Evolutionary conservation across 1,284 basidiomycete genomes (phyloP).

Genomic region (Ganoderma sp.): DNA sequence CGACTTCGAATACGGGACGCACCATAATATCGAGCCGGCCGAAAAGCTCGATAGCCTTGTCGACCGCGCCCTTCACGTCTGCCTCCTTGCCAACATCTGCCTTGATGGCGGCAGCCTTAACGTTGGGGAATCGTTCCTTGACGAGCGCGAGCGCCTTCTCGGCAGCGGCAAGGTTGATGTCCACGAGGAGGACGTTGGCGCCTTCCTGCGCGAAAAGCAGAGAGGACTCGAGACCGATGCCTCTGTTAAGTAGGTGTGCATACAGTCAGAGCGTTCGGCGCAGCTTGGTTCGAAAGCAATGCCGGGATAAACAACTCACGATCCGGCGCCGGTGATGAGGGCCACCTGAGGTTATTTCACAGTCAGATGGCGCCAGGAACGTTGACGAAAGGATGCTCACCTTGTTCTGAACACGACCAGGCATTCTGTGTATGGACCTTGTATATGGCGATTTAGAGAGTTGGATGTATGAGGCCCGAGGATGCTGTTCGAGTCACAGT

Average conservation of each 20-base stretch:
- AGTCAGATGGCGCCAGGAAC: constrained; percentile 19
- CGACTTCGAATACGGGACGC: constrained; percentile 35
- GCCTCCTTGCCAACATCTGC: constrained; percentile 90
- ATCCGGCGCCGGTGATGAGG: constrained; percentile 84
- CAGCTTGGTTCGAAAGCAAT: constrained; percentile 1
- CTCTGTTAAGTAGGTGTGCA: constrained; percentile 51
- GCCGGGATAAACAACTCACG: constrained; percentile 56
- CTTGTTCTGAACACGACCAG: constrained; percentile 75
- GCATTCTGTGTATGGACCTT: constrained; percentile 47
- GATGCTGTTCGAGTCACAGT: not conserved
- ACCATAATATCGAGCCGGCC: constrained; percentile 94
- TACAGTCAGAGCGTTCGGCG: constrained; percentile 11
- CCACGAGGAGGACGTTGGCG: constrained; percentile 84
- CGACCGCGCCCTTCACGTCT: constrained; percentile 84
- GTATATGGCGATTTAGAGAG: not conserved
- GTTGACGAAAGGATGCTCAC: constrained; percentile 40
- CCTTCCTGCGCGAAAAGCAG: constrained; percentile 94
- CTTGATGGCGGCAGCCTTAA: constrained; percentile 75
- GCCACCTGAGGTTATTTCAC: constrained; percentile 57
- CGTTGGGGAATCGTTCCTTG: constrained; percentile 68
- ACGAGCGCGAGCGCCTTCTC: constrained; percentile 74
- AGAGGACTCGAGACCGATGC: constrained; percentile 93
- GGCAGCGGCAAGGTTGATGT: constrained; percentile 85
- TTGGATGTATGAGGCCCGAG: not conserved
- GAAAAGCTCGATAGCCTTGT: constrained; percentile 81